Conservation (phyloP, 2,329 filamentous ascomycete species). For the Fusarium heterosporum region DNA sequence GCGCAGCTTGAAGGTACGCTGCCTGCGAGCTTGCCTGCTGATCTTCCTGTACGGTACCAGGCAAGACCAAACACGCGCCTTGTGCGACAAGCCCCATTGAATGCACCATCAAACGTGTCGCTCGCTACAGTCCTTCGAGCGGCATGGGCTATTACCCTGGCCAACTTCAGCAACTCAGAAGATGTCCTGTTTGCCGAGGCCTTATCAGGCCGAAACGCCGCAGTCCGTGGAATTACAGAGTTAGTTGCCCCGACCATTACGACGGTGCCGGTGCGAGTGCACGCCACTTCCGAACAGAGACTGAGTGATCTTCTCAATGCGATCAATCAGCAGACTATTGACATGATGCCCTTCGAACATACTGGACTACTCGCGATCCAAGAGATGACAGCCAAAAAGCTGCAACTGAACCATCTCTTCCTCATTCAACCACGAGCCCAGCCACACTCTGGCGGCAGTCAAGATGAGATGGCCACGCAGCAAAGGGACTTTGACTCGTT, state of each 20-base stretch:
- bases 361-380: slow-evolving; percentile 15
- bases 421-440: slow-evolving; percentile 12
- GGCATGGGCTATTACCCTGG: slow-evolving; percentile 14
- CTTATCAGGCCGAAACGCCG: slow-evolving; percentile 14
- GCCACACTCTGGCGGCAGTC: slow-evolving; percentile 10
- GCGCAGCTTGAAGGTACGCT: slow-evolving; percentile 13
- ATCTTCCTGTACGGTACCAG: slow-evolving; percentile 15
- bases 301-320: slow-evolving; percentile 2
- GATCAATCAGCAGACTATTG: slow-evolving; percentile 16
- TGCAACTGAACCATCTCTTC: slow-evolving; percentile 14
- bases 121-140: slow-evolving; percentile 17
- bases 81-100: slow-evolving; percentile 11
- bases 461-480: slow-evolving; percentile 13
- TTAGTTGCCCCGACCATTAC: slow-evolving; percentile 14
- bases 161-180: slow-evolving; percentile 13
- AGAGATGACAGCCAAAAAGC: slow-evolving; percentile 15
- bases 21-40: slow-evolving; percentile 9
- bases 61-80: slow-evolving; percentile 12
- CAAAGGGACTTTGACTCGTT: slow-evolving; percentile 16
- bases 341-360: slow-evolving; percentile 18
- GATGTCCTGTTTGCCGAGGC: slow-evolving; percentile 13
- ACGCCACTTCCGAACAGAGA: slow-evolving; percentile 11
- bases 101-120: slow-evolving; percentile 8
- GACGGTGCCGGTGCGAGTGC: slow-evolving; percentile 12
- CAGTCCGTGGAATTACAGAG: slow-evolving; percentile 14